Base-by-base conservation (phyloP, 2,329 filamentous ascomycete species). In the Corinectria fuckeliana region DNA sequence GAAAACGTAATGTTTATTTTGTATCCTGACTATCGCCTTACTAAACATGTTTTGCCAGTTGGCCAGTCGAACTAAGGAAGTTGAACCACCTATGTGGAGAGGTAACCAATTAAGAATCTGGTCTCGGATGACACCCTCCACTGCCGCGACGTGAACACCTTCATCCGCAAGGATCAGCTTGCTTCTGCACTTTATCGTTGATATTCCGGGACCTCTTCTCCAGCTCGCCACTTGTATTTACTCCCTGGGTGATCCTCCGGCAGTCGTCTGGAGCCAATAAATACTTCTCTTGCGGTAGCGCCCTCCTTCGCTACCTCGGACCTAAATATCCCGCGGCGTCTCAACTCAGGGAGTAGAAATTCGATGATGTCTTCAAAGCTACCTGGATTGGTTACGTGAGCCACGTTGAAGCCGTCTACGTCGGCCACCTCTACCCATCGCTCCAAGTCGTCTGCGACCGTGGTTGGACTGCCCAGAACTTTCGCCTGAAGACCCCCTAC, bases 231-330 rank as follows among this genome's bases (percentile, higher is more conserved):
- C 73, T 85, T 87, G 70, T 87, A 89, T 59, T 65, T 72, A 53
- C 80, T 84, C 0, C 86, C 87, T 0, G 77, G 69, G 71, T 89
- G 87, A 73, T 89, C 87, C 61, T 77, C 77, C 38, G 86, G 76
- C 60, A 89, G 68, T 28, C 79, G 76, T 6, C 72, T 79, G 62
- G 77, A 78, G 0, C 86, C 86, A 71, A 87, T 88, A 0, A 89
- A 76, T 72, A 84, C 88, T 73, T 89, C 87, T 23, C 86, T 74
- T 0, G 81, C 81, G 2, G 84, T 86, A 10, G 16, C 67, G 64
- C 26, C 78, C 73, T 26, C 78, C 75, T 7, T 58, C 2, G 70
- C 67, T 18, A 44, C 58, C 14, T 51, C 48, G 1, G 58, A 49
- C 18, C 55, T 41, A 9, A 75, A 76, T 10, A 72, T 34, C 0